Evolutionary conservation across 768 basidiomycete genomes (phyloP).

Genomic region (Boletus coccyginus): DNA sequence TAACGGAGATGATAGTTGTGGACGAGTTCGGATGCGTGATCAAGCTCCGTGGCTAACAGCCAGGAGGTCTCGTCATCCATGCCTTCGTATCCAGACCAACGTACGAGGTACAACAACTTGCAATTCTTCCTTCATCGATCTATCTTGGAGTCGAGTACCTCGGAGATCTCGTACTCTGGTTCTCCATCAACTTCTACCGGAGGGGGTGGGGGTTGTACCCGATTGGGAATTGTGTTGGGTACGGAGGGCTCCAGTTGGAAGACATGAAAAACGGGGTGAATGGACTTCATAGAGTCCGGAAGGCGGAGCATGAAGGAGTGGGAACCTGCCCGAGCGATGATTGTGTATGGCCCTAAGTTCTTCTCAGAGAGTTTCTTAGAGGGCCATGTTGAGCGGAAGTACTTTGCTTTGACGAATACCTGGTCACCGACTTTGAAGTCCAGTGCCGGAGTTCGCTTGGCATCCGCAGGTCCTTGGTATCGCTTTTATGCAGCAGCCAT

Average conservation of each 20-base stretch:
- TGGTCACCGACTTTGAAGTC: slow-evolving; percentile 1
- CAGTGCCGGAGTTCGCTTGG: background rate
- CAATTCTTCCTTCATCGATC: no score
- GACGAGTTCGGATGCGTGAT: background rate
- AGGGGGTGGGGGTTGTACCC: no score
- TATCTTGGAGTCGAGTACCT: no score
- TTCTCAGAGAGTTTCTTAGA: background rate
- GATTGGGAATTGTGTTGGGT: no score
- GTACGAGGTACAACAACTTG: no score
- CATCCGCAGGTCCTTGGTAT: background rate
- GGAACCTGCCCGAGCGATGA: background rate
- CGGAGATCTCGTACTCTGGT: no score
- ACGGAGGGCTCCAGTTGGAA: no score
- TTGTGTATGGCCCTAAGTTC: background rate
- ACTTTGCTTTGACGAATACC: background rate
- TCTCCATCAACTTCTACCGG: no score
- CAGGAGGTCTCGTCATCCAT: no score
- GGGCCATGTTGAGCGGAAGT: background rate
- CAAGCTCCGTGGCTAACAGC: background rate
- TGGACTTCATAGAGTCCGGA: no score
- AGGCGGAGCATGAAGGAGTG: background rate
- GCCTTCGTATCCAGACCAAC: no score
- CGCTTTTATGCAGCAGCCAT: background rate
- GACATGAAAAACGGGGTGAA: no score
- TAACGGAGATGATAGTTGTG: background rate